phyloP scores from a whole-genome alignment of 148 eudicot genomes.

The Hydrangea macrophylla region DNA sequence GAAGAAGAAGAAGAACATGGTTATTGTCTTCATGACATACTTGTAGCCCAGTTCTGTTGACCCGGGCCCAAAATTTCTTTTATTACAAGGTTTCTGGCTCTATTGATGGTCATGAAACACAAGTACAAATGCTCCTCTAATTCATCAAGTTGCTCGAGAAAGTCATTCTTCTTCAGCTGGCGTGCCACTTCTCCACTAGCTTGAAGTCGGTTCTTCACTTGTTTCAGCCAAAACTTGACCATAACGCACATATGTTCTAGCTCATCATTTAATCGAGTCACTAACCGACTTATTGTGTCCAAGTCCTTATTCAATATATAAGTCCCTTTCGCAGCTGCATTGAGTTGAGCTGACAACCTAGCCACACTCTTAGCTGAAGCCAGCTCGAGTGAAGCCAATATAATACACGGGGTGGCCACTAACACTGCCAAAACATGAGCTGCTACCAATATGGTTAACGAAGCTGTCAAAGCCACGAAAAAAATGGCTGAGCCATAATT shows the following conservation, averaged over 20 bases:
- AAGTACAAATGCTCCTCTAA: constrained; percentile 91
- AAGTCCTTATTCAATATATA: constrained; percentile 76
- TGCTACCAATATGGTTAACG: constrained; percentile 38
- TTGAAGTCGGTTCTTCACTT: constrained; percentile 44
- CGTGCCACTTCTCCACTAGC: constrained; percentile 58
- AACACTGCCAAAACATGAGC: constrained; percentile 50
- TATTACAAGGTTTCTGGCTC: constrained; percentile 74
- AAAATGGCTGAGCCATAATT: constrained; percentile 49
- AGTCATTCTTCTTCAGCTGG: constrained; percentile 56
- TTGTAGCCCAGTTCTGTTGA: not conserved
- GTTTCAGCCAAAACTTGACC: constrained; percentile 51
- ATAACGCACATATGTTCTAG: constrained; percentile 55
- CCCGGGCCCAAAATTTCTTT: constrained; percentile 50
- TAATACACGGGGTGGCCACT: constrained; percentile 54
- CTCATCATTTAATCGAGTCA: constrained; percentile 75
- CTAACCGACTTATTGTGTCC: constrained; percentile 73
- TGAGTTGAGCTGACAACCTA: constrained; percentile 56
- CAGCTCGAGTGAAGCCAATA: constrained; percentile 31
- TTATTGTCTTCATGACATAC: not conserved
- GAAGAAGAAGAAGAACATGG: no score
- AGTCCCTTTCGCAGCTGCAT: constrained; percentile 77
- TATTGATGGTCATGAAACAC: constrained; percentile 85
- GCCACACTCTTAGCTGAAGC: constrained; percentile 31
- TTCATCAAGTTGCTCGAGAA: constrained; percentile 72
- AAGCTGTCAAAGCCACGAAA: constrained; percentile 51